A percentile compares a stretch with the other conserved stretches of the same genome.
Conservation (phyloP, 306 rosid genomes). For the Casuarina glauca region DNA sequence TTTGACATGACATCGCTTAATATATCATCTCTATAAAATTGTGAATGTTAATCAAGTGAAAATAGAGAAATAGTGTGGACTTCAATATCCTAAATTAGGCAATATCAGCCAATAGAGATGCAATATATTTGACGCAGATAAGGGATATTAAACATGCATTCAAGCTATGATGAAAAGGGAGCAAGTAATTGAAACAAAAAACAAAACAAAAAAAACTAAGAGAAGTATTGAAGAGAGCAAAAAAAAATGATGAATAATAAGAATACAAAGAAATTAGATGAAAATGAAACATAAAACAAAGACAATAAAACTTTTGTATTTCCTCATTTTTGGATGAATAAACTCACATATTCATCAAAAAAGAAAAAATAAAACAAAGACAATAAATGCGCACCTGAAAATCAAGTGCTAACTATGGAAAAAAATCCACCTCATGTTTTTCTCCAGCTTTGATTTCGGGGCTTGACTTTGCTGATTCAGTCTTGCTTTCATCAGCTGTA, state of each 20-base stretch:
- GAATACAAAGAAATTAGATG: neutral
- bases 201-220: neutral
- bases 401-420: constrained; percentile 17
- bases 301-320: neutral
- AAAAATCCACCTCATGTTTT: no score
- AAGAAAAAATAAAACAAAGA: no score
- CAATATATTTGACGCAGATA: neutral
- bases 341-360: no score
- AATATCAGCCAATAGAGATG: neutral
- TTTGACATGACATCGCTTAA: neutral
- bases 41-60: neutral
- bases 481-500: no score
- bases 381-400: neutral
- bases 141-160: neutral
- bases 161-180: neutral
- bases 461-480: no score
- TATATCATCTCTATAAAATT: neutral
- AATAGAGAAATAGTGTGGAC: neutral
- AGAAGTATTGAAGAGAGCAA: neutral
- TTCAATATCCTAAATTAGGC: neutral
- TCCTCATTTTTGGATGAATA: no score
- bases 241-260: neutral
- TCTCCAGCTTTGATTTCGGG: no score
- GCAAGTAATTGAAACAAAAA: neutral
- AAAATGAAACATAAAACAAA: neutral